Evolutionary conservation across 768 basidiomycete species (phyloP).

Genomic region (Tulasnella sp.): DNA sequence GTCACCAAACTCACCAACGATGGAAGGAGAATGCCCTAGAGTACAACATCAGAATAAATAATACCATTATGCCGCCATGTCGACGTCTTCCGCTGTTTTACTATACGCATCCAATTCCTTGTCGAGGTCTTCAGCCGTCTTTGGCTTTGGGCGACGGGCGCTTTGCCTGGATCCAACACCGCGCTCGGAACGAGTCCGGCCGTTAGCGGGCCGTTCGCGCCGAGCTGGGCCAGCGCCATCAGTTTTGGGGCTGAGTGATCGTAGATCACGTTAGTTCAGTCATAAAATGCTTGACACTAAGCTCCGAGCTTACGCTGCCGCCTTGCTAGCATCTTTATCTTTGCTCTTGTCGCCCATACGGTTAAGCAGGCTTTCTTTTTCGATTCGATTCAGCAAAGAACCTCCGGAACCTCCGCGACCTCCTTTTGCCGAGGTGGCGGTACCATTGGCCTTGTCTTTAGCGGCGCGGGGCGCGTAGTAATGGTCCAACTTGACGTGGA

Average conservation of each 20-base stretch:
- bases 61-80: slow-evolving; percentile 21
- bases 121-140: slow-evolving; percentile 80
- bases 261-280: not conserved
- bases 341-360: not conserved
- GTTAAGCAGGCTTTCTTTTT: not conserved
- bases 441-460: not conserved
- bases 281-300: not conserved
- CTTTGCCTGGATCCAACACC: slow-evolving; percentile 31
- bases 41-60: not conserved
- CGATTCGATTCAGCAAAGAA: slow-evolving; percentile 1
- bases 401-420: slow-evolving; percentile 15
- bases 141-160: slow-evolving; percentile 44
- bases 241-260: not conserved
- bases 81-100: slow-evolving; percentile 8
- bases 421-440: not conserved
- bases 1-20: not conserved
- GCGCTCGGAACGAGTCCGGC: slow-evolving; percentile 26
- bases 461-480: not conserved
- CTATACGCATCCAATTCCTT: slow-evolving; percentile 64
- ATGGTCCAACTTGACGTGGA: not conserved
- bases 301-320: not conserved
- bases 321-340: not conserved
- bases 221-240: not conserved
- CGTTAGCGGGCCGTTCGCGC: not conserved
- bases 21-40: not conserved